Evolutionary conservation across 2,329 filamentous ascomycete species (phyloP), one percentile per base, ranked within the genome.

Genomic region (Hypoxylon sp.): DNA sequence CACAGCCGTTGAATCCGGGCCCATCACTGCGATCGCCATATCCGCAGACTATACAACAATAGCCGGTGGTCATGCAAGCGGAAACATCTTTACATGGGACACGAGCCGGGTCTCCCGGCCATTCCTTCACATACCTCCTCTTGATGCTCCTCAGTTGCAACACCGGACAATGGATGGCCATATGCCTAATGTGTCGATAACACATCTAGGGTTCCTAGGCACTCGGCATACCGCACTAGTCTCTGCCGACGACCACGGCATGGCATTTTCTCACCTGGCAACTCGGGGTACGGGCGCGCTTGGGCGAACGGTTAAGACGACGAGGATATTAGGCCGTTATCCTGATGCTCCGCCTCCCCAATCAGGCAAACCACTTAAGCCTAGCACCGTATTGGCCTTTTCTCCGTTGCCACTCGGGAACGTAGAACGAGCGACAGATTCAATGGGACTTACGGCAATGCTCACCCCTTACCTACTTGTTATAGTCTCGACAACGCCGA

Each of bases 241-340:
- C 10, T 99, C 96, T 3, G 96, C 96, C 2, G 95, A 99, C 80
- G 93, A 97, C 75, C 89, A 89, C 54, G 96, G 97, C 20, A 99
- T 99, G 97, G 95, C 96, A 0, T 99, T 99, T 79, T 98, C 96
- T 2, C 97, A 99, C 80, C 87, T 99, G 8, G 97, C 96, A 8
- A 97, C 94, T 8, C 88, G 97, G 74, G 97, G 96, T 1, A 91
- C 97, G 40, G 96, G 96, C 2, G 88, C 94, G 25, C 86, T 99
- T 22, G 94, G 92, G 5, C 89, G 96, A 64, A 91, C 90, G 0
- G 92, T 99, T 51, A 97, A 94, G 81, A 97, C 94, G 0, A 95
- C 92, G 2, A 88, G 97, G 66, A 95, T 99, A 68, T 83, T 99
- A 5, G 96, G 97, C 6, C 89, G 96, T 57, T 99, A 99, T 81